Base-by-base conservation (phyloP, 163 green algal genomes). In the Chloromonas sp. region DNA sequence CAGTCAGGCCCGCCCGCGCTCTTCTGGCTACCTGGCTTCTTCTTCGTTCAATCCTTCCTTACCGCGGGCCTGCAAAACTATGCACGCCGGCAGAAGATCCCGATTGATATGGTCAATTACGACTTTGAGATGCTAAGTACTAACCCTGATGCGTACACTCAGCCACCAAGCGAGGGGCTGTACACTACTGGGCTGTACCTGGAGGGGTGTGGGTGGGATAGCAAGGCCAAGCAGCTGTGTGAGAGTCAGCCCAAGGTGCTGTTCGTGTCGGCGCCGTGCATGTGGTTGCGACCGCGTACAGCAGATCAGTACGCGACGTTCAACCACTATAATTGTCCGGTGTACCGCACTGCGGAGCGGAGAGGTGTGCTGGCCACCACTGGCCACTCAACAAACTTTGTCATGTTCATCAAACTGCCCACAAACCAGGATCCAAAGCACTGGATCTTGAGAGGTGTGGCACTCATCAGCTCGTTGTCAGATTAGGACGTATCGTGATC, bases 11-110 rank as follows among this genome's bases (percentile, higher is more conserved):
- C 88, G 57, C 93, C 93, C 13, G 82, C 89, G 3, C 87, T 87
- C 59, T 94, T 94, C 91, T 96, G 93, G 93, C 86, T 96, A 71
- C 90, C 93, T 13, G 93, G 91, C 84, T 96, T 96, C 89, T 96
- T 95, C 89, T 96, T 96, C 88, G 90, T 94, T 81, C 93, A 96
- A 82, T 94, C 92, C 61, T 96, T 96, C 89, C 87, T 96, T 8
- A 96, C 93, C 14, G 93, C 92, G 15, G 89, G 87, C 36, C 89
- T 95, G 57, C 93, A 96, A 82, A 96, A 96, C 87, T 96, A 92
- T 86, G 93, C 90, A 14, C 89, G 92, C n/a, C 86, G 87, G 85
- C 85, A 92, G 79, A 87, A 81, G 14, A 89, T 95, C 76, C 91
- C 93, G 82, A 96, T 96, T 71, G 93, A 96, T 89, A 92, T 92